phyloP scores from a whole-genome alignment of 208 protist species.

The Wallacemonas collosoma region DNA sequence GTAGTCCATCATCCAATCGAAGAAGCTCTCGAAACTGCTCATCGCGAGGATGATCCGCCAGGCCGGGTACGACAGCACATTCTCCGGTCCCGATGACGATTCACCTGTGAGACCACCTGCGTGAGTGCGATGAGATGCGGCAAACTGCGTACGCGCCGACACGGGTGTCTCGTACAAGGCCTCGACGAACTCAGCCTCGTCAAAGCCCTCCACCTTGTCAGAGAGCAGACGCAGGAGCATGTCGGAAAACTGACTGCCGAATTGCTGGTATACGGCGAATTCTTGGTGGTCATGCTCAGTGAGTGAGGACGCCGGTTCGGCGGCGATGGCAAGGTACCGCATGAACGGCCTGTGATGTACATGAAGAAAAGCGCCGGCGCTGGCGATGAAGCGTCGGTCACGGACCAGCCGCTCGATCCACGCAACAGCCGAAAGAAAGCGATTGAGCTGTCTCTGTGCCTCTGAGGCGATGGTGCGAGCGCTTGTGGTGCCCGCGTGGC shows the following conservation, averaged over 20 bases:
- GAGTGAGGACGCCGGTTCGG: background rate
- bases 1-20: constrained; percentile 83
- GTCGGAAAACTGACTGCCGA: constrained; percentile 45
- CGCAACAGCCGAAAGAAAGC: constrained; percentile 57
- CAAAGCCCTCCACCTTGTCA: constrained; percentile 55
- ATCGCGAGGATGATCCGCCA: constrained; percentile 80
- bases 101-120: background rate
- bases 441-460: constrained; percentile 52
- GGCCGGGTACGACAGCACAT: constrained; percentile 76
- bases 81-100: constrained; percentile 20
- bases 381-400: constrained; percentile 52
- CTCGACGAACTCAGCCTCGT: constrained; percentile 80
- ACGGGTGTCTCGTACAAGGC: constrained; percentile 69
- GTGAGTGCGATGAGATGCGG: background rate
- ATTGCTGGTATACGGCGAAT: constrained; percentile 68
- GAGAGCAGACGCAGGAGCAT: constrained; percentile 55
- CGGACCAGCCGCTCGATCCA: constrained; percentile 71
- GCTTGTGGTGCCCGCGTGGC: constrained; percentile 6
- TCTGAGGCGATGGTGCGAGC: constrained; percentile 36
- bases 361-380: constrained; percentile 65
- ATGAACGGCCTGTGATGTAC: constrained; percentile 75
- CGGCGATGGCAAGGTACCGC: constrained; percentile 22
- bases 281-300: constrained; percentile 71
- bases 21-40: constrained; percentile 82
- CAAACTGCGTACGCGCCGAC: constrained; percentile 15